These are phyloP conservation scores for Globisporangium okanoganense DNA, from an alignment of 352 stramenopile genomes.

Conservation along the genomic window DNA sequence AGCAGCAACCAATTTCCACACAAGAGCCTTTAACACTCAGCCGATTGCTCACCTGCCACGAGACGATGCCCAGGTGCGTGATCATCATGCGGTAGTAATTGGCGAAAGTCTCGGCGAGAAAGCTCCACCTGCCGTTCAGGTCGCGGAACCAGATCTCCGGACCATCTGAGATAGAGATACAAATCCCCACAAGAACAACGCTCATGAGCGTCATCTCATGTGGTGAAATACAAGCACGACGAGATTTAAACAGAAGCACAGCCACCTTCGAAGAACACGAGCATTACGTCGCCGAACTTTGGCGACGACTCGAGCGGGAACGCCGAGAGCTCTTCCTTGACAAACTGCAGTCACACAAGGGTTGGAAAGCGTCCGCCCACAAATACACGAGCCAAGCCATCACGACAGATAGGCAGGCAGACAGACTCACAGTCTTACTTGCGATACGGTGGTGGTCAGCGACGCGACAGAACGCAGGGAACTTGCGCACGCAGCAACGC, in stretches of 20 bases:
- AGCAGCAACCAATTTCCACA: not conserved
- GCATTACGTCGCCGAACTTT: slow-evolving; percentile 49
- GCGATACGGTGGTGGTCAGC: slow-evolving; percentile 35
- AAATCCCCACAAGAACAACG: no score
- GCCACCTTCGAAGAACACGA: slow-evolving; percentile 41
- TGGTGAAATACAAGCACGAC: no score
- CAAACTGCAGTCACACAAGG: not conserved
- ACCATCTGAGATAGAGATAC: slow-evolving; percentile 21
- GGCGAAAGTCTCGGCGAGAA: slow-evolving; percentile 59
- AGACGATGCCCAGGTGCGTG: slow-evolving; percentile 66
- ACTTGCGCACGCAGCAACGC: slow-evolving; percentile 30
- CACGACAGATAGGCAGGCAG: not conserved
- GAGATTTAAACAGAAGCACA: no score
- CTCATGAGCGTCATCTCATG: not conserved
- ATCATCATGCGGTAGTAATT: slow-evolving; percentile 86
- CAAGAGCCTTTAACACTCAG: not conserved
- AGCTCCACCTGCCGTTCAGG: slow-evolving; percentile 56
- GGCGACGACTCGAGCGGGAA: slow-evolving; percentile 59
- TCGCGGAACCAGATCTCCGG: slow-evolving; percentile 69
- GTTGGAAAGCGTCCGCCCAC: no score
- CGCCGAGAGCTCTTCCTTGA: slow-evolving; percentile 26
- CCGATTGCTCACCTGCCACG: slow-evolving; percentile 49
- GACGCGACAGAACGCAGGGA: slow-evolving; percentile 31
- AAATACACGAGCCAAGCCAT: not conserved
- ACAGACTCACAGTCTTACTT: slow-evolving; percentile 14